Percentiles rank a stretch among this genome's conserved stretches.
Evolutionary conservation across 345 rosid species (phyloP).

Genomic region (Arabidopsis arenosa): DNA sequence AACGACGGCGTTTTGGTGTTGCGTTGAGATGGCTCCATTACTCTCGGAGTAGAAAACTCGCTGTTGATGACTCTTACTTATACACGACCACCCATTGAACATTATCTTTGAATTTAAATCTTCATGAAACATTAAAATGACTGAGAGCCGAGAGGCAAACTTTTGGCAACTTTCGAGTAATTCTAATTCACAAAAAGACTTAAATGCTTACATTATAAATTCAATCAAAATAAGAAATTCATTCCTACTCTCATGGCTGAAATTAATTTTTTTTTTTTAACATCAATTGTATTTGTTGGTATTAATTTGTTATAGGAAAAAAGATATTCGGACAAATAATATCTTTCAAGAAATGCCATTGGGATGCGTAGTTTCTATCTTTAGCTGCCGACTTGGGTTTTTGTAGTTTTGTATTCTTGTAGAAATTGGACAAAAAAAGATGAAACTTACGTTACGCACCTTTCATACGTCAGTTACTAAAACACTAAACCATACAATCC

Average conservation of each 20-base stretch:
- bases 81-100: background rate
- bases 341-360: background rate
- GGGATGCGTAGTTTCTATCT: slow-evolving; percentile 5
- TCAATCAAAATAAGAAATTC: background rate
- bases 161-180: background rate
- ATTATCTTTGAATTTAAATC: background rate
- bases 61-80: background rate
- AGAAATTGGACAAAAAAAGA: background rate
- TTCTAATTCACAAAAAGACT: background rate
- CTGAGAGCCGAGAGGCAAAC: background rate
- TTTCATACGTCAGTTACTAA: background rate
- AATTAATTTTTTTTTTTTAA: background rate
- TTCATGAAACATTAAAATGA: background rate
- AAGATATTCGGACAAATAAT: background rate
- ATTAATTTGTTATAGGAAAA: background rate
- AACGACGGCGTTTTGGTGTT: slow-evolving; percentile 11
- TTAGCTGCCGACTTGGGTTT: background rate
- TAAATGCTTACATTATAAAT: background rate
- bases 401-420: slow-evolving; percentile 1
- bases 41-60: background rate
- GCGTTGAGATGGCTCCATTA: slow-evolving; percentile 16
- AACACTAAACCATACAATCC: background rate
- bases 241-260: background rate
- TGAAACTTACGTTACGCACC: slow-evolving; percentile 8
- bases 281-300: background rate